Evolutionary conservation across 306 rosid species (phyloP).

Genomic region (Chamaecrista fasciculata): DNA sequence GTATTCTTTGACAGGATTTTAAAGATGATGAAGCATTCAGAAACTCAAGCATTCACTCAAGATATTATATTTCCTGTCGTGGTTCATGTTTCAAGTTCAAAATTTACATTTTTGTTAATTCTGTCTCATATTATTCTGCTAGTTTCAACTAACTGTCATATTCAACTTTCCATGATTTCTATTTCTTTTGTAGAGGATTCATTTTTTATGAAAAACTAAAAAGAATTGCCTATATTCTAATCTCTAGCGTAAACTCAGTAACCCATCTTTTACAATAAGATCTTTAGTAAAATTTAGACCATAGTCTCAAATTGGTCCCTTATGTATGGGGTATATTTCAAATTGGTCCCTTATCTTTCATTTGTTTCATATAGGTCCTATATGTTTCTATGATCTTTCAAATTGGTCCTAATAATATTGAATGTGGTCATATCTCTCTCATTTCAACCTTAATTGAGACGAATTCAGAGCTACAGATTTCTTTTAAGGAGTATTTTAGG

Average conservation of each 20-base stretch:
- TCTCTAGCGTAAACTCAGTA: constrained; percentile 1
- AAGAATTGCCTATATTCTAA: neutral
- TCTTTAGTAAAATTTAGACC: neutral
- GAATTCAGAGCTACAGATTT: too few species aligned
- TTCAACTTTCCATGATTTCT: neutral
- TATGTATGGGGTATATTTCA: too few species aligned
- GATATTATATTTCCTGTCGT: constrained; percentile 26
- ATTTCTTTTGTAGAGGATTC: neutral
- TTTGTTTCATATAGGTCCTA: too few species aligned
- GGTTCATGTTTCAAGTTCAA: constrained; percentile 13
- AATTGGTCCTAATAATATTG: too few species aligned
- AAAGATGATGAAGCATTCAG: constrained; percentile 35
- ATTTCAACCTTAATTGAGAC: too few species aligned
- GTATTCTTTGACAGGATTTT: constrained; percentile 50
- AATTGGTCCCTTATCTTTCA: too few species aligned
- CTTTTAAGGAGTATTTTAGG: too few species aligned
- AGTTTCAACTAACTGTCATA: constrained; percentile 4
- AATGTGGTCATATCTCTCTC: too few species aligned
- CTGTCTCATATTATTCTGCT: constrained; percentile 1
- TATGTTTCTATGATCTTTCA: too few species aligned
- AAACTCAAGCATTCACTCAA: too few species aligned
- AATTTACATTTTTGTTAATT: constrained; percentile 10
- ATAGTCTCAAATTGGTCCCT: too few species aligned
- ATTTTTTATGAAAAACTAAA: constrained; percentile 11
- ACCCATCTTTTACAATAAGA: neutral